Evolutionary conservation across 371 early-diverging fungal genomes (phyloP), one percentile per base, ranked within the genome.

Genomic region (Mucor mucedo): DNA sequence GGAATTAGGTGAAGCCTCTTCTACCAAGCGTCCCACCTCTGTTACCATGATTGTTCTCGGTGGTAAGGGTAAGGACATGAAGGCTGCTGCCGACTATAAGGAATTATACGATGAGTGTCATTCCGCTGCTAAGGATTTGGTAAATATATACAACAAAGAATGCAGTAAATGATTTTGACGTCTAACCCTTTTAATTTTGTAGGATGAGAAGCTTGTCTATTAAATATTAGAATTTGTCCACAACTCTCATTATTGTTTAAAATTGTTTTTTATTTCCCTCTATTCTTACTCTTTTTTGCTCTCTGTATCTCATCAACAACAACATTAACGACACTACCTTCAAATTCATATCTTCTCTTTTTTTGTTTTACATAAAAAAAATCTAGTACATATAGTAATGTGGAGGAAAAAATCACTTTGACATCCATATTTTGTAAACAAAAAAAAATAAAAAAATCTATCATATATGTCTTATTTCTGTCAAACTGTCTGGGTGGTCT

Each of bases 1-100:
- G 78, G 93, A 95, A 63, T 88, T 99, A 9, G 98, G 98, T 60
- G 86, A 88, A 42, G 93, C 97, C 32, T 91, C 91, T 64, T 79
- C 89, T 30, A 97, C 98, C 35, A 97, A 97, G 87, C 90, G 98
- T 66, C 97, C 99, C 13, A 97, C 98, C 4, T 92, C 91, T 44
- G 89, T 89, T 60, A 78, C 97, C 52, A 93, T 98, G 93, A 68
- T 98, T 59, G 90, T 95, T 10, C 80, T 88, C 9, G 92, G 91
- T 60, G 89, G 91, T 48, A 90, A 90, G 82, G 85, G 82, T 64
- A 83, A 86, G 71, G 90, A 89, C 68, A 71, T 64, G 49, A 86
- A 87, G 38, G 80, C 84, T 53, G 88, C 86, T 61, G 89, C 81
- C 52, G 95, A 91, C 27, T 94, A 93, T 79, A 89, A 93, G 85